phyloP scores from a whole-genome alignment of 768 basidiomycete species.

The Candolleomyces aberdarensis region DNA sequence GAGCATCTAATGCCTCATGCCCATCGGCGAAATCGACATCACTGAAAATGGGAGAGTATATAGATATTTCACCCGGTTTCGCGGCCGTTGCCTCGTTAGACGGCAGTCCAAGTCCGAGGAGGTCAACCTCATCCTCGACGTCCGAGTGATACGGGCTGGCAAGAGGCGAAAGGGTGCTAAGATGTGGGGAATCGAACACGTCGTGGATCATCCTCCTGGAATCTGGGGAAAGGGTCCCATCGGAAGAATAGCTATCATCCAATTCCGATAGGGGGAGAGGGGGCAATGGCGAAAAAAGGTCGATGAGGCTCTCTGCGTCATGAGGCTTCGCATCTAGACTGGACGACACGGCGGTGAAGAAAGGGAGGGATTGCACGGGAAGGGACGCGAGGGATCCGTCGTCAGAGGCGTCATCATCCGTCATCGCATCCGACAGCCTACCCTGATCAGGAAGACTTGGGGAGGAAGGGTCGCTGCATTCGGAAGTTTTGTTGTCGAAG shows the following conservation, averaged over 20 bases:
- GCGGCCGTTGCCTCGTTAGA: not conserved
- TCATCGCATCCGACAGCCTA: too few species aligned
- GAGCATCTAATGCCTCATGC: too few species aligned
- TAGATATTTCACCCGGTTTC: too few species aligned
- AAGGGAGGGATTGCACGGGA: not conserved
- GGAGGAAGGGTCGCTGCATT: too few species aligned
- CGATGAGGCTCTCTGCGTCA: conserved; percentile 1
- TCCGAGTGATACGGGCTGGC: not conserved
- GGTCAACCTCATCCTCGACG: not conserved
- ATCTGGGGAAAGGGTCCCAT: not conserved
- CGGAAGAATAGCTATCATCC: not conserved
- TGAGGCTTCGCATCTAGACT: not conserved
- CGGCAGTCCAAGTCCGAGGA: not conserved
- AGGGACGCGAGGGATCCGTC: not conserved
- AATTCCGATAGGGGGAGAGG: not conserved
- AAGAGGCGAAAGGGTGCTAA: not conserved
- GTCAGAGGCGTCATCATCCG: too few species aligned
- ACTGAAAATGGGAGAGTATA: not conserved
- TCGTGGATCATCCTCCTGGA: not conserved
- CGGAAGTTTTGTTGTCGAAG: too few species aligned
- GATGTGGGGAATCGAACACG: not conserved
- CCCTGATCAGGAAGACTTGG: too few species aligned
- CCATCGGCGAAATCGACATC: not conserved
- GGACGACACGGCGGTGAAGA: not conserved
- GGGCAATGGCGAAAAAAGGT: not conserved